Conservation (phyloP, 345 rosid species). For the Draba incana region DNA sequence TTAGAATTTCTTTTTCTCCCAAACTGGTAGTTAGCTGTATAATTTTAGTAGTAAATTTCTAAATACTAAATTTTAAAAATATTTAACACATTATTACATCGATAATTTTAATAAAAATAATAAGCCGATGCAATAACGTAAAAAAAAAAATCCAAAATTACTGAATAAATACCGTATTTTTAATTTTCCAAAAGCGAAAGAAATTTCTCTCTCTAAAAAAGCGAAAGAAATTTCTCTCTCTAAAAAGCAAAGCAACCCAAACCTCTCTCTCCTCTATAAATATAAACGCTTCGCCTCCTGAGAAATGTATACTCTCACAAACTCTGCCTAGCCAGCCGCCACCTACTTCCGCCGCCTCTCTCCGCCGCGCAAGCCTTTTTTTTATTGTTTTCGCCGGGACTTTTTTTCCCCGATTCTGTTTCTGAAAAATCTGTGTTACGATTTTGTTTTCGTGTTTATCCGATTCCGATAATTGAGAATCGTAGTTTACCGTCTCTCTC, state of each 20-base stretch:
- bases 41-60: too few species aligned
- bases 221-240: not conserved
- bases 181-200: too few species aligned
- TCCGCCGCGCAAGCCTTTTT: slow-evolving; percentile 42
- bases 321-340: slow-evolving; percentile 6
- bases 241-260: not conserved
- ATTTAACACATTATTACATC: too few species aligned
- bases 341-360: slow-evolving; percentile 34
- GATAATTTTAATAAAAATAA: too few species aligned
- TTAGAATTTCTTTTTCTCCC: too few species aligned
- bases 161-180: too few species aligned
- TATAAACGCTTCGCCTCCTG: not conserved
- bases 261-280: slow-evolving; percentile 12
- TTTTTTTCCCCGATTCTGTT: not conserved
- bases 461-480: not conserved
- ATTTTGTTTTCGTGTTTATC: not conserved
- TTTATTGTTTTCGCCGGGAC: not conserved
- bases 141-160: too few species aligned
- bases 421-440: not conserved
- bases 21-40: not conserved
- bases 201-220: not conserved
- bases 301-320: slow-evolving; percentile 6
- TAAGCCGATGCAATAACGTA: too few species aligned
- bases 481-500: not conserved
- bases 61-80: too few species aligned